phyloP scores from a whole-genome alignment of 805 yeast genomes.

The Kodamaea jinghongensis region DNA sequence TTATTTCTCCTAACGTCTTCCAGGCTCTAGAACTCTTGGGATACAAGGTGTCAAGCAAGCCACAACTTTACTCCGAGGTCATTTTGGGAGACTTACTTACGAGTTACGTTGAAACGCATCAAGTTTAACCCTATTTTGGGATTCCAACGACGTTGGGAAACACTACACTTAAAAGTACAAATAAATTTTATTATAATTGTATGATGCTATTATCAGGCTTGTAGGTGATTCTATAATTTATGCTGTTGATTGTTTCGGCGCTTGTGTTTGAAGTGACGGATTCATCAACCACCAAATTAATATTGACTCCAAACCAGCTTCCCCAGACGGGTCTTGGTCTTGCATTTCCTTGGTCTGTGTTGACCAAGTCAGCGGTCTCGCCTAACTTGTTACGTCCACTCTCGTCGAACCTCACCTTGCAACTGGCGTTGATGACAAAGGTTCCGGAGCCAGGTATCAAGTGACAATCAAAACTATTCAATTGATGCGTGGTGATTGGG shows the following conservation, averaged over 20 bases:
- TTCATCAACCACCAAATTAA: slow-evolving; percentile 61
- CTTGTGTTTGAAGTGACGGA: slow-evolving; percentile 31
- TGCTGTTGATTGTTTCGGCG: slow-evolving; percentile 51
- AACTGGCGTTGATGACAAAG: slow-evolving; percentile 48
- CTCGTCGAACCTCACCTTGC: slow-evolving; percentile 73
- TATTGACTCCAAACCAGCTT: slow-evolving; percentile 64
- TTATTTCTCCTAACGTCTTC: slow-evolving; percentile 46
- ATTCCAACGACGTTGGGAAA: neutral
- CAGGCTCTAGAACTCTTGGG: slow-evolving; percentile 32
- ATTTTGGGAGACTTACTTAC: slow-evolving; percentile 35
- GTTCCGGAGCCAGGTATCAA: slow-evolving; percentile 63
- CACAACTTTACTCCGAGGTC: slow-evolving; percentile 28
- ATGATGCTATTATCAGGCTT: slow-evolving; percentile 53
- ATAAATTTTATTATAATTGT: slow-evolving; percentile 13
- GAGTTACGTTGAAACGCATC: slow-evolving; percentile 24
- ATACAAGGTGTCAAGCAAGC: slow-evolving; percentile 11
- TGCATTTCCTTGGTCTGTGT: slow-evolving; percentile 5
- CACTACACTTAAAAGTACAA: neutral
- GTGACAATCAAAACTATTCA: slow-evolving; percentile 66
- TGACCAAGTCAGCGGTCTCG: slow-evolving; percentile 54
- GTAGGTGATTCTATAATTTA: slow-evolving; percentile 66
- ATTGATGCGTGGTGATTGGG: slow-evolving; percentile 59
- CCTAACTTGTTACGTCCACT: slow-evolving; percentile 67
- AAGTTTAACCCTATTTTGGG: slow-evolving; percentile 8
- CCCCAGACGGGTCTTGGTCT: slow-evolving; percentile 56